A percentile compares a stretch with the other conserved stretches of the same genome.
These are phyloP conservation scores for Oemleria cerasiformis DNA, from an alignment of 306 rosid species.

Conservation along the genomic window DNA sequence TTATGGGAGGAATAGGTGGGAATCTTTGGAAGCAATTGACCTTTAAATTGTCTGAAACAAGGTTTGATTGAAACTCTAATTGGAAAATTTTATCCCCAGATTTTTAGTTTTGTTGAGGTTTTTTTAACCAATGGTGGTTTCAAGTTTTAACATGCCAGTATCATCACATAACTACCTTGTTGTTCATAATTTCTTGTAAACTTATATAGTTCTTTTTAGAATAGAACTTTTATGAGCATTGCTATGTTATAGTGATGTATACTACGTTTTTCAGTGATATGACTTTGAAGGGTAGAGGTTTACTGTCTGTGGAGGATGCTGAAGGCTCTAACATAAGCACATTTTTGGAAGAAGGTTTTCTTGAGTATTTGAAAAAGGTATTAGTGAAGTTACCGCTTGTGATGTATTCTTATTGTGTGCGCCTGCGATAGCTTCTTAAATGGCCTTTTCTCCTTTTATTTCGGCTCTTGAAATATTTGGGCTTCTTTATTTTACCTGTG, in stretches of 20 bases:
- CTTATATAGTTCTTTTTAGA: too few relatives aligned
- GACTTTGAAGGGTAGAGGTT: conserved; percentile 59
- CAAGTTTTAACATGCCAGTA: neutral
- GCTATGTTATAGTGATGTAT: neutral
- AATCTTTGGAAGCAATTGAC: conserved; percentile 88
- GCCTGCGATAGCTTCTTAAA: neutral
- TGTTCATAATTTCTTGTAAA: neutral
- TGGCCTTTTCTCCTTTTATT: neutral
- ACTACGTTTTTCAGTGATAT: conserved; percentile 48
- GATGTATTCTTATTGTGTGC: neutral
- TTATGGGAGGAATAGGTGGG: conserved; percentile 96
- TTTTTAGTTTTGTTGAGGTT: neutral
- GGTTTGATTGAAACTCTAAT: conserved; percentile 44
- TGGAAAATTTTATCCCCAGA: neutral
- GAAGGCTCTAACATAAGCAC: conserved; percentile 48
- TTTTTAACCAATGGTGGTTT: neutral
- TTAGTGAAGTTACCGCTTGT: conserved; percentile 16
- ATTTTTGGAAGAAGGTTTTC: conserved; percentile 76
- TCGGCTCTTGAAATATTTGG: neutral
- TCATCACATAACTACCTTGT: neutral
- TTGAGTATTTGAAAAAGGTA: conserved; percentile 83
- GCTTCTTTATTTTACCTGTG: neutral
- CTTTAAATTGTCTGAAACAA: conserved; percentile 64
- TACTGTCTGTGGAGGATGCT: conserved; percentile 67
- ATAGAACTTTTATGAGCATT: neutral